Percentiles rank a stretch among this genome's conserved stretches.
Evolutionary conservation across 2,329 filamentous ascomycete species (phyloP).

Genomic region (Dothideomycetidae sp.): DNA sequence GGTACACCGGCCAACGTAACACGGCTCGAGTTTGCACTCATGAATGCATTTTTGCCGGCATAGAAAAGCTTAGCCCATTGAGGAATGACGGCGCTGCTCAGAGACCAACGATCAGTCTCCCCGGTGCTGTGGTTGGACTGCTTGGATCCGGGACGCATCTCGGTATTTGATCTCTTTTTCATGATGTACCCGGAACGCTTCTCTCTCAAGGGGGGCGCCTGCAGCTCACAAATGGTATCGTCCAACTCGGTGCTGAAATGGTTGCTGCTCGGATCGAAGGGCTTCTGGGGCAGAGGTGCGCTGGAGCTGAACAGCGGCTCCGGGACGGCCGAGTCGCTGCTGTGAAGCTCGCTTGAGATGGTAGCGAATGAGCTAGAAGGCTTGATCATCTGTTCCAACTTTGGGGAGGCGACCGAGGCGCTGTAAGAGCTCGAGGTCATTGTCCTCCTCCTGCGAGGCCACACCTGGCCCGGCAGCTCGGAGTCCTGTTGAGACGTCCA

Average conservation of each 20-base stretch:
- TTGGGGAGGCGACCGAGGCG: slow-evolving; percentile 3
- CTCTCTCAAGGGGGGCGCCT: slow-evolving; percentile 18
- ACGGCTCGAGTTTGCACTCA: slow-evolving; percentile 9
- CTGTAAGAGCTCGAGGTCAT: slow-evolving; percentile 8
- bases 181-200: slow-evolving; percentile 23
- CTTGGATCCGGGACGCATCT: slow-evolving; percentile 15
- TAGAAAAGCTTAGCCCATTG: slow-evolving; percentile 25
- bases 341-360: slow-evolving; percentile 1
- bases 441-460: slow-evolving; percentile 6
- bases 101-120: slow-evolving; percentile 18
- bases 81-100: slow-evolving; percentile 21
- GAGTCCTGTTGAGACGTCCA: slow-evolving; percentile 5
- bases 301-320: slow-evolving; percentile 20
- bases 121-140: slow-evolving; percentile 17
- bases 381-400: slow-evolving; percentile 2
- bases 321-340: slow-evolving; percentile 18
- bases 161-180: slow-evolving; percentile 18
- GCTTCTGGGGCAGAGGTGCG: slow-evolving; percentile 3
- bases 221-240: slow-evolving; percentile 23
- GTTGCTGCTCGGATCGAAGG: slow-evolving; percentile 5
- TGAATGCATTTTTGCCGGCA: slow-evolving; percentile 16
- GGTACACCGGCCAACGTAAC: slow-evolving; percentile 8
- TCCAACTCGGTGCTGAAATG: slow-evolving; percentile 19
- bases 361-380: slow-evolving; percentile 7
- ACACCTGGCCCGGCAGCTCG: background rate